Conservation (phyloP, 495 filamentous ascomycete species). For the Oidiodendron maius region DNA sequence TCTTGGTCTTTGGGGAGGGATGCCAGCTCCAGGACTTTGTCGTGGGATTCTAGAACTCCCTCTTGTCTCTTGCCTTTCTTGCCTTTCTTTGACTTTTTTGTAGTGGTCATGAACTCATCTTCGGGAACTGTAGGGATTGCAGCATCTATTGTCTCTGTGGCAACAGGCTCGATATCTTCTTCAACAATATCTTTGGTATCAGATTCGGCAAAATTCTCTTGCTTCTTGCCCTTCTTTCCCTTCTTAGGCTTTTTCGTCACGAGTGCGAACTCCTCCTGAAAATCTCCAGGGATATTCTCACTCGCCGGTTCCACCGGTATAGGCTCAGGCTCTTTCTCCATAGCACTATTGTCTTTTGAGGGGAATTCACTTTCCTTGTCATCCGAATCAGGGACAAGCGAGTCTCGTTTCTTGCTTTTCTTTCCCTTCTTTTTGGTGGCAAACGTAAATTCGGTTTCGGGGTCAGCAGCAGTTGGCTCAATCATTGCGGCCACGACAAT, state of each 20-base stretch:
- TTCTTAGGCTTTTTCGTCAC: conserved; percentile 34
- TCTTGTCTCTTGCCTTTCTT: conserved; percentile 13
- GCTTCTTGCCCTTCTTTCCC: conserved; percentile 33
- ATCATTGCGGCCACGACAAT: not conserved
- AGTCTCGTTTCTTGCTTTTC: conserved; percentile 19
- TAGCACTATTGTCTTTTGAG: not conserved
- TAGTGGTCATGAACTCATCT: conserved; percentile 9
- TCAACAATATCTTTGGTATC: not conserved
- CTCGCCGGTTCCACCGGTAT: not conserved
- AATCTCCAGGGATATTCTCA: conserved; percentile 26
- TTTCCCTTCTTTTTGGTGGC: conserved; percentile 19
- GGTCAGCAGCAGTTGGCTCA: not conserved
- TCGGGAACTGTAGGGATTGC: conserved; percentile 2
- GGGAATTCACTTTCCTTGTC: not conserved
- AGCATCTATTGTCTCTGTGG: conserved; percentile 37
- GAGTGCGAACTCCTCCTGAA: conserved; percentile 22
- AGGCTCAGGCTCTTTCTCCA: not conserved
- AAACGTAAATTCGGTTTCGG: conserved; percentile 12
- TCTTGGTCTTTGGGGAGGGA: conserved; percentile 13
- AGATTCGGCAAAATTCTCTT: conserved; percentile 9
- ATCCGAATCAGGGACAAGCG: not conserved
- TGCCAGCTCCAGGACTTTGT: not conserved
- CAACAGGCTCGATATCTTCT: conserved; percentile 18
- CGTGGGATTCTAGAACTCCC: not conserved
- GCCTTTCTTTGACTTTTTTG: conserved; percentile 19